phyloP scores from a whole-genome alignment of 163 green algal genomes.

The Chloromonas sp. region DNA sequence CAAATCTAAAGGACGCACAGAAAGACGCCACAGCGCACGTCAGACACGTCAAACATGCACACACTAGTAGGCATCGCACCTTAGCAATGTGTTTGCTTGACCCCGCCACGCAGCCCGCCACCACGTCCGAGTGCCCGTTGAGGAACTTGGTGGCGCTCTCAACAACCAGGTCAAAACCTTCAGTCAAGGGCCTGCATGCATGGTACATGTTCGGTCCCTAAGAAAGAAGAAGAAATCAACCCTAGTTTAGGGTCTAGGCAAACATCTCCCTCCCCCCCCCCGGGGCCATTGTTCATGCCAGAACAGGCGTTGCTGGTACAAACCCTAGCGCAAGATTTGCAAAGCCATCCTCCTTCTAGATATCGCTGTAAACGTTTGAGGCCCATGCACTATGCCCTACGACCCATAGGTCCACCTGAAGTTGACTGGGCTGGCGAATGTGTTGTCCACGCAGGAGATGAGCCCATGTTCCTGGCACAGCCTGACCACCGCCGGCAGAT shows the following conservation, averaged over 20 bases:
- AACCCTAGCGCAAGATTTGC: neutral
- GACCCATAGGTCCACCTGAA: conserved; percentile 7
- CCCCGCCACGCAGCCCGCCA: conserved; percentile 31
- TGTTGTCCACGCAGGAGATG: conserved; percentile 39
- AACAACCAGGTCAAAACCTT: conserved; percentile 45
- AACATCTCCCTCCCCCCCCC: neutral
- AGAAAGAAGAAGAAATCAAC: neutral
- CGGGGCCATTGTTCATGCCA: no score
- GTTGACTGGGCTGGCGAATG: conserved; percentile 40
- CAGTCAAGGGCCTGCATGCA: conserved; percentile 15
- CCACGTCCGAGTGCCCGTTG: conserved; percentile 45
- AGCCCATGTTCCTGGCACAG: conserved; percentile 28
- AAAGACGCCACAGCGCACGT: no score
- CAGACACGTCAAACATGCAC: no score
- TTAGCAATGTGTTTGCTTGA: neutral
- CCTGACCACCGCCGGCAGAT: conserved; percentile 28
- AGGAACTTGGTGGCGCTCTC: conserved; percentile 52
- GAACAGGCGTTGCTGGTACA: no score
- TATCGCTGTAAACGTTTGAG: no score
- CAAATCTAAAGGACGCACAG: no score
- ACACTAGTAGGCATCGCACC: neutral
- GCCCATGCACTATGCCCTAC: neutral
- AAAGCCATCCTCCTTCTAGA: neutral
- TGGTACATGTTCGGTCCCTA: neutral
- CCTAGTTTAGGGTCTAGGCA: neutral